Conservation (phyloP, 208 protist species). For the Acanthamoeba healyi region DNA sequence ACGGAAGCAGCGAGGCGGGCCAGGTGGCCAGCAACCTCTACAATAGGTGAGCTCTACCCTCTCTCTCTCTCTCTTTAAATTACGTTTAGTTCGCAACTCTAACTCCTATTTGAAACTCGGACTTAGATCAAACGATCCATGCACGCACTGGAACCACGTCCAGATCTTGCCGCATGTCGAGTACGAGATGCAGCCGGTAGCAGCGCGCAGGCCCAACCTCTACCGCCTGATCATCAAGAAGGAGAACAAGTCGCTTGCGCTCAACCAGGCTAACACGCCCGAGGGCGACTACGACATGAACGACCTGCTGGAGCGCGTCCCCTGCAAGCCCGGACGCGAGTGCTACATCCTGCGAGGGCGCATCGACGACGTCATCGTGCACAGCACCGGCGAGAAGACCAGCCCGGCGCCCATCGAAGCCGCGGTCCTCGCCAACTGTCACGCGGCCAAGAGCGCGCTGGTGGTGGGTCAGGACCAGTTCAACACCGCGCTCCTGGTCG, state of each 20-base stretch:
- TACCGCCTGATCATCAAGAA: conserved; percentile 15
- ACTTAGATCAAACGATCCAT: neutral
- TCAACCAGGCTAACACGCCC: conserved; percentile 14
- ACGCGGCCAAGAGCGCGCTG: neutral
- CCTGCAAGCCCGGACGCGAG: neutral
- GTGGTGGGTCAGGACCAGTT: neutral
- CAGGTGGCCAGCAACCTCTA: neutral
- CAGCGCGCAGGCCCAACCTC: neutral
- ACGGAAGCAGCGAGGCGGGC: conserved; percentile 26
- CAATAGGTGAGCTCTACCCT: neutral
- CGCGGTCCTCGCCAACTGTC: neutral
- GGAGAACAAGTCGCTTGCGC: neutral
- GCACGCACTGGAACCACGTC: conserved; percentile 2
- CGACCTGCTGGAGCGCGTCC: conserved; percentile 6
- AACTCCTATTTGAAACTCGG: no score
- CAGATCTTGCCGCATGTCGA: neutral
- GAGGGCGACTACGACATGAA: conserved; percentile 30
- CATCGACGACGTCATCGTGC: neutral
- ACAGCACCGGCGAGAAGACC: conserved; percentile 38
- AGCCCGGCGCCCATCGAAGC: neutral
- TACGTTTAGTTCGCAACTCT: no score
- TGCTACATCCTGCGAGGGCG: neutral
- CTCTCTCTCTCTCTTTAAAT: neutral
- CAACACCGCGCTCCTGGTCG: conserved; percentile 11
- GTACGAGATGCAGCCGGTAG: no score